phyloP scores from a whole-genome alignment of 2,329 filamentous ascomycete genomes.

The Colletotrichum siamense region DNA sequence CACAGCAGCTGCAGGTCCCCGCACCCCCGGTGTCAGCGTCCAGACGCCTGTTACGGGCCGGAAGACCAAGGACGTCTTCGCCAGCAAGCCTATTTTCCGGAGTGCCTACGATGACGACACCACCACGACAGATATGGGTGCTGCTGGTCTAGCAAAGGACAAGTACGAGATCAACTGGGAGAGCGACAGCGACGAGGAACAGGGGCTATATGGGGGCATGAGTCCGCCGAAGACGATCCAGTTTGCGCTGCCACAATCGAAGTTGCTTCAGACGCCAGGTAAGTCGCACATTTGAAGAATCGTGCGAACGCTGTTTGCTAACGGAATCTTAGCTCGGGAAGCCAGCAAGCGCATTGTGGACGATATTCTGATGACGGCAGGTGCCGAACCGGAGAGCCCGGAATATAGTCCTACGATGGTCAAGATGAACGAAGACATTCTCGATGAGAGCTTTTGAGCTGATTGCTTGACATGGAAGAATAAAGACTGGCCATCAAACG shows the following conservation, averaged over 20 bases:
- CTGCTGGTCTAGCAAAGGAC: slow-evolving; percentile 29
- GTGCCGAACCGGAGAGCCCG: slow-evolving; percentile 60
- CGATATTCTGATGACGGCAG: slow-evolving; percentile 78
- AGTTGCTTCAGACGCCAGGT: slow-evolving; percentile 82
- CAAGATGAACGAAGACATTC: slow-evolving; percentile 66
- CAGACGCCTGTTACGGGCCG: slow-evolving; percentile 71
- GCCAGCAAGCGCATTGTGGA: slow-evolving; percentile 83
- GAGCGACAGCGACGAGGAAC: slow-evolving; percentile 71
- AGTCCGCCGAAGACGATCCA: slow-evolving; percentile 95
- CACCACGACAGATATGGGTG: slow-evolving; percentile 20
- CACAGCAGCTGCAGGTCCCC: slow-evolving; percentile 47
- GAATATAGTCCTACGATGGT: slow-evolving; percentile 71
- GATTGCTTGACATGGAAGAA: not conserved
- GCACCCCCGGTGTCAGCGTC: slow-evolving; percentile 86
- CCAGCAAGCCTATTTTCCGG: slow-evolving; percentile 13
- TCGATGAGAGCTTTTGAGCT: slow-evolving; percentile 65
- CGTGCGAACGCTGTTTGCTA: not conserved
- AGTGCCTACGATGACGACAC: slow-evolving; percentile 27
- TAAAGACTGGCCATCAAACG: not conserved
- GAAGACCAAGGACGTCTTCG: slow-evolving; percentile 57
- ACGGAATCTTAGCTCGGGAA: slow-evolving; percentile 65
- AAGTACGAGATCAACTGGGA: slow-evolving; percentile 74
- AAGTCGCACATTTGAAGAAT: slow-evolving; percentile 31
- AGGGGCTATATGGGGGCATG: slow-evolving; percentile 70
- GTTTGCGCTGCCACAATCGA: slow-evolving; percentile 79